These are phyloP conservation scores for Serendipita vermifera DNA, from an alignment of 768 basidiomycete genomes.

Conservation along the genomic window DNA sequence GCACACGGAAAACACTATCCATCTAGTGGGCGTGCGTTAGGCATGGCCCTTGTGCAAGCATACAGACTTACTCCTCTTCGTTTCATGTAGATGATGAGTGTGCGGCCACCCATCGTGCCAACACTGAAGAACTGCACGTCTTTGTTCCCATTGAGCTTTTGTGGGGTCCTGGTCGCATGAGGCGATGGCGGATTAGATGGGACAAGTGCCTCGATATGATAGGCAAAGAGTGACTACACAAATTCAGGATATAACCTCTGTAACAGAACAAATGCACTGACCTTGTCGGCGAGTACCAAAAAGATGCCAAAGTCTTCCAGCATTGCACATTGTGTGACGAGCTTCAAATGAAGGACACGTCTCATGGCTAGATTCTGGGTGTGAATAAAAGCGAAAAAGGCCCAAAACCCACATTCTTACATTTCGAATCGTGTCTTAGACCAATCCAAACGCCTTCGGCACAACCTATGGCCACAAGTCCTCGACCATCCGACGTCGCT, in stretches of 20 bases:
- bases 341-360: slow-evolving; percentile 83
- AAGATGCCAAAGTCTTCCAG: slow-evolving; percentile 94
- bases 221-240: slow-evolving; percentile 69
- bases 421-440: slow-evolving; percentile 74
- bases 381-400: neutral
- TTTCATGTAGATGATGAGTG: slow-evolving; percentile 91
- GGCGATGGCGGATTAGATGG: slow-evolving; percentile 61
- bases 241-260: neutral
- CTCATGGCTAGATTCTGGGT: slow-evolving; percentile 51
- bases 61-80: slow-evolving; percentile 59
- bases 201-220: slow-evolving; percentile 91
- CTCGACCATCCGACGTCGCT: slow-evolving; percentile 76
- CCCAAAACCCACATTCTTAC: slow-evolving; percentile 30
- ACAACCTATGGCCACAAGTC: slow-evolving; percentile 85
- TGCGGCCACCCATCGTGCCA: slow-evolving; percentile 73
- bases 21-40: slow-evolving; percentile 28
- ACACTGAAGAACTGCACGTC: slow-evolving; percentile 96
- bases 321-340: slow-evolving; percentile 92
- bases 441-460: slow-evolving; percentile 96
- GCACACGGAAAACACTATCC: slow-evolving; percentile 88
- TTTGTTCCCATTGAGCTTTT: slow-evolving; percentile 78
- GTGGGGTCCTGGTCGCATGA: slow-evolving; percentile 65
- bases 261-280: slow-evolving; percentile 17
- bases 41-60: slow-evolving; percentile 16
- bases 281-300: slow-evolving; percentile 89